These are phyloP conservation scores for Ilex asprella DNA, from an alignment of 257 asterid species.

Conservation along the genomic window DNA sequence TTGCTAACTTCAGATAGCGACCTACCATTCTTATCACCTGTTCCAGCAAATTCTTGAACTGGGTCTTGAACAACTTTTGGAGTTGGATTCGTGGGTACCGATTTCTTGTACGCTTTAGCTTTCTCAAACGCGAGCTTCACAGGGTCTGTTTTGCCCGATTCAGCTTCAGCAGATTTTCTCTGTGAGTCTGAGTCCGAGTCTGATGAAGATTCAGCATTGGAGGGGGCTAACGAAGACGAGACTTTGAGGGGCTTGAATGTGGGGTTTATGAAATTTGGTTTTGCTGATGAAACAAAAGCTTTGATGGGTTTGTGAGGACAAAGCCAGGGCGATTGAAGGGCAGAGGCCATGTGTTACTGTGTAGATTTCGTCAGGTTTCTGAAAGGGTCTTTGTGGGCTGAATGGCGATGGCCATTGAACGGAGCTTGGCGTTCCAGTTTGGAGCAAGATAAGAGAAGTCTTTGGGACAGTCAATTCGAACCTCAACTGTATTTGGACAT, in stretches of 20 bases:
- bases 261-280: conserved; percentile 16
- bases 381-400: not conserved
- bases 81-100: conserved; percentile 22
- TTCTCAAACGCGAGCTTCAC: conserved; percentile 56
- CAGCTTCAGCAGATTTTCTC: conserved; percentile 31
- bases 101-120: conserved; percentile 56
- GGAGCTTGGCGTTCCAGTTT: too few species aligned
- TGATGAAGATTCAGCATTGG: conserved; percentile 27
- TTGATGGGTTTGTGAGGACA: conserved; percentile 36
- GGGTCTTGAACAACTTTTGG: conserved; percentile 15
- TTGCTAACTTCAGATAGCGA: conserved; percentile 7
- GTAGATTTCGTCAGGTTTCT: not conserved
- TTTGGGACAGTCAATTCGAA: too few species aligned
- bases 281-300: conserved; percentile 14
- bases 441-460: too few species aligned
- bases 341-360: conserved; percentile 38
- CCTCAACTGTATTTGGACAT: too few species aligned
- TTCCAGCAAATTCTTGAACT: conserved; percentile 14
- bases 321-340: conserved; percentile 35
- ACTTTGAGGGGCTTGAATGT: conserved; percentile 33
- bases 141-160: conserved; percentile 29
- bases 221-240: conserved; percentile 27
- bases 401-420: too few species aligned
- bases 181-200: conserved; percentile 12
- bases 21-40: conserved; percentile 6